Conservation (phyloP, 2,329 filamentous ascomycete species). For the Lasiodiplodia gonubiensis region DNA sequence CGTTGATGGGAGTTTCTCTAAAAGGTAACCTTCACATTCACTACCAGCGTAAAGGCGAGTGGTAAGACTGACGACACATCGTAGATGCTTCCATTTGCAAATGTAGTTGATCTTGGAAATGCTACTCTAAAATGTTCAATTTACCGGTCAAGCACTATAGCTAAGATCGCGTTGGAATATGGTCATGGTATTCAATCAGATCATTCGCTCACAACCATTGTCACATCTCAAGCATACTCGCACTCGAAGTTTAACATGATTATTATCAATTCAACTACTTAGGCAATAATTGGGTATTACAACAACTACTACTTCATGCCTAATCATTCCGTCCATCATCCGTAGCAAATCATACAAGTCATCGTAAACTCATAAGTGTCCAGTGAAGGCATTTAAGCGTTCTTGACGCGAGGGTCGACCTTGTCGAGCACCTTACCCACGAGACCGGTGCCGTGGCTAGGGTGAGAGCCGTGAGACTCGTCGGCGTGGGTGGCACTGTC, state of each 20-base stretch:
- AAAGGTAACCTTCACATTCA: no score
- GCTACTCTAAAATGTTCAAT: no score
- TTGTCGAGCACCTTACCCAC: slow-evolving; percentile 25
- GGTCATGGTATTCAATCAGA: no score
- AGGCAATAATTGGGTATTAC: not conserved
- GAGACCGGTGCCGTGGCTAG: not conserved
- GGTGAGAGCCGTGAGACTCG: slow-evolving; percentile 17
- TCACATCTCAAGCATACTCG: not conserved
- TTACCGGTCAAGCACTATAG: no score
- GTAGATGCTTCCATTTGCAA: no score
- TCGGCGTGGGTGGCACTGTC: slow-evolving; percentile 1
- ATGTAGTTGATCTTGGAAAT: no score
- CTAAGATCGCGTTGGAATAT: no score
- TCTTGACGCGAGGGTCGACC: slow-evolving; percentile 29
- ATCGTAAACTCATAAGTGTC: not conserved
- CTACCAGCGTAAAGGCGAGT: no score
- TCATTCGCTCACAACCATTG: not conserved
- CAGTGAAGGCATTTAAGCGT: not conserved
- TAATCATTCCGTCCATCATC: not conserved
- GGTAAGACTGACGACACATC: no score
- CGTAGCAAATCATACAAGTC: not conserved
- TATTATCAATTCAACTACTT: not conserved
- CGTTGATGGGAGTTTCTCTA: no score
- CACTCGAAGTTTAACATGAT: not conserved
- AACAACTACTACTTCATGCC: not conserved